A percentile compares a stretch with the other conserved stretches of the same genome.
Conservation (phyloP, 2,329 filamentous ascomycete genomes). For the Acrodontium crateriforme region DNA sequence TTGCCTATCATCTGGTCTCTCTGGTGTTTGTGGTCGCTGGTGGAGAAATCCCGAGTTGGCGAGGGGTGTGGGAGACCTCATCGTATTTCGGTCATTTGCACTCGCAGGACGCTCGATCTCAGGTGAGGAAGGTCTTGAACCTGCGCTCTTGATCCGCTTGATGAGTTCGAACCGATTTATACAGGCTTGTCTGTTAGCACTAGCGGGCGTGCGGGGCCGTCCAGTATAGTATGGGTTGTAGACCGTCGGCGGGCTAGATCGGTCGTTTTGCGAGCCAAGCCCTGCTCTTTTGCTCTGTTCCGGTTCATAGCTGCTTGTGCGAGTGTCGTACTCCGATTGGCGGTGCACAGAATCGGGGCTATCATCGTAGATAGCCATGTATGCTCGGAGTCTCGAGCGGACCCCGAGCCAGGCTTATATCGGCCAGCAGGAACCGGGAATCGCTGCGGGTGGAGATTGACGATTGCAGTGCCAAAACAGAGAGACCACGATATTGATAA, state of each 20-base stretch:
- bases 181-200: conserved; percentile 13
- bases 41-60: neutral
- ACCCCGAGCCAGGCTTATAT: too few relatives aligned
- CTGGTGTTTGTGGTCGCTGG: conserved; percentile 10
- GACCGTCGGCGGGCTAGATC: conserved; percentile 10
- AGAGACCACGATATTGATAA: too few relatives aligned
- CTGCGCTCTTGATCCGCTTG: conserved; percentile 55
- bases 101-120: conserved; percentile 10
- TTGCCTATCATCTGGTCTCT: conserved; percentile 12
- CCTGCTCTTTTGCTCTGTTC: conserved; percentile 5
- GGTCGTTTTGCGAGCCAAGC: conserved; percentile 3
- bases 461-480: too few relatives aligned
- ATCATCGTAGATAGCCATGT: conserved; percentile 8
- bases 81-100: conserved; percentile 1
- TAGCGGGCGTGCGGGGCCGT: conserved; percentile 15
- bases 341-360: neutral
- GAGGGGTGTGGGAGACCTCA: conserved; percentile 1
- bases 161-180: conserved; percentile 66
- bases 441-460: too few relatives aligned
- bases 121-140: conserved; percentile 15
- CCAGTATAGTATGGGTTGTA: conserved; percentile 26
- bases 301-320: neutral
- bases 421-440: too few relatives aligned
- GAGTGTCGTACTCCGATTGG: neutral
- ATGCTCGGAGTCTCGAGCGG: conserved; percentile 4